Evolutionary conservation across 2,329 filamentous ascomycete species (phyloP).

Genomic region (Elsinoe ampelina): DNA sequence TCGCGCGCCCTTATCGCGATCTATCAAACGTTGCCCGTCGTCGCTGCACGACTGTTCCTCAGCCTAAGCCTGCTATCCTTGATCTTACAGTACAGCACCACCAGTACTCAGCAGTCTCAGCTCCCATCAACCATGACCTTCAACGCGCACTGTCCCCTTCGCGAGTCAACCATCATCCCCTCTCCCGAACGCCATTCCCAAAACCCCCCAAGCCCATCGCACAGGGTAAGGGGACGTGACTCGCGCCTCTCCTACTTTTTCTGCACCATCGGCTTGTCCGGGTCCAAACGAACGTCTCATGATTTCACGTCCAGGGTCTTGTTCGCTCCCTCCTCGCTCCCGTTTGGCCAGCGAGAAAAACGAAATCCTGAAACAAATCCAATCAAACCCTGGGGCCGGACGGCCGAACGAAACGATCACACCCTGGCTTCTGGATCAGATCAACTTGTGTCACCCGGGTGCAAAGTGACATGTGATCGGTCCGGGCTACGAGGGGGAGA

Average conservation of each 20-base stretch:
- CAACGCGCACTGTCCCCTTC: too few relatives aligned
- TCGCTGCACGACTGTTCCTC: not conserved
- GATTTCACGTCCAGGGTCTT: too few relatives aligned
- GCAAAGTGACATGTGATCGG: not conserved
- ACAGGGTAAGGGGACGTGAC: slow-evolving; percentile 11
- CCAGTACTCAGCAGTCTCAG: too few relatives aligned
- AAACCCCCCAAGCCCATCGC: not conserved
- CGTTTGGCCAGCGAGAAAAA: not conserved
- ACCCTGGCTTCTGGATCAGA: too few relatives aligned
- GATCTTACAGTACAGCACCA: too few relatives aligned
- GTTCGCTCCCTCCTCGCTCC: too few relatives aligned
- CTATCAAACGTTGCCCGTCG: not conserved
- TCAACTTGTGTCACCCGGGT: not conserved
- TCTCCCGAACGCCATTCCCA: not conserved
- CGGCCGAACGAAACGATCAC: not conserved
- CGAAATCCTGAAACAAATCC: slow-evolving; percentile 9
- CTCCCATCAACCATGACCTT: too few relatives aligned
- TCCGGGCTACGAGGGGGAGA: not conserved
- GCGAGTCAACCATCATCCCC: not conserved
- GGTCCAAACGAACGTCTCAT: not conserved
- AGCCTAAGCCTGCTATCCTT: not conserved
- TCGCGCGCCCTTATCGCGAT: not conserved
- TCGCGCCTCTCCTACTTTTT: too few relatives aligned
- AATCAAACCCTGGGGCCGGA: not conserved
- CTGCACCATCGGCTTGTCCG: not conserved